Base-by-base conservation (phyloP, 2,329 filamentous ascomycete species). In the Calonectria leucothoes region DNA sequence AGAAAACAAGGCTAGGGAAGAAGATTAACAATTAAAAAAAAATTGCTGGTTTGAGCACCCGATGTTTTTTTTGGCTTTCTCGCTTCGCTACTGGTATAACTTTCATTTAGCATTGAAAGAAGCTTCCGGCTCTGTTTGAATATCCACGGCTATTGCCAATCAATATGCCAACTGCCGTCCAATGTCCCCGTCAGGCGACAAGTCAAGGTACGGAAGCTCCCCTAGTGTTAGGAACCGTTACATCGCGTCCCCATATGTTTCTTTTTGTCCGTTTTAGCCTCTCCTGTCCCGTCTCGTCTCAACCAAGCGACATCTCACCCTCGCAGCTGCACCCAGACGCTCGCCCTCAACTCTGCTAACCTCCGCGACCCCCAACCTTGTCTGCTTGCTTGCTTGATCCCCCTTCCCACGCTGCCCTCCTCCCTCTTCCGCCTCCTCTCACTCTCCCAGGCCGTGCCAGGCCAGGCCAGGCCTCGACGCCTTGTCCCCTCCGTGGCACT, bases 211-310 rank as follows among this genome's bases (percentile, higher is more conserved):
- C 71, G 66, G 39, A 63, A 61, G 59, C 66, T 69, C 52, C 49
- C 64, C 64, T 66, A 61, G 39, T 70, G 49, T 61, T 73, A 42
- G 49, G 66, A 70, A 61, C 59, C 51, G 69, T 74, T 72, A 74
- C 69, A 72, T 74, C 72, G 69, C 49, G 64, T 45, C 66, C 51
- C 42, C 69, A 71, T 67, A 27, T 74, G 72, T 71, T 74, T 74
- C 57, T 67, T 67, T 65, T 65, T 71, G 48, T 57, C 59, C 59
- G 69, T 71, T 74, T 74, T 71, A 69, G 72, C 49, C 65, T 70
- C 66, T 69, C 37, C 39, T 70, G 39, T 51, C 75, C 76, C 75
- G 70, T 77, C 68, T 75, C 77, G 70, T 78, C 73, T 79, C 67
- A 51, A 74, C 71, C 55, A 70, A 74, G 72, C 48, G 37, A 67